Conservation (phyloP, 768 basidiomycete species). For the Amanita rubescens region DNA sequence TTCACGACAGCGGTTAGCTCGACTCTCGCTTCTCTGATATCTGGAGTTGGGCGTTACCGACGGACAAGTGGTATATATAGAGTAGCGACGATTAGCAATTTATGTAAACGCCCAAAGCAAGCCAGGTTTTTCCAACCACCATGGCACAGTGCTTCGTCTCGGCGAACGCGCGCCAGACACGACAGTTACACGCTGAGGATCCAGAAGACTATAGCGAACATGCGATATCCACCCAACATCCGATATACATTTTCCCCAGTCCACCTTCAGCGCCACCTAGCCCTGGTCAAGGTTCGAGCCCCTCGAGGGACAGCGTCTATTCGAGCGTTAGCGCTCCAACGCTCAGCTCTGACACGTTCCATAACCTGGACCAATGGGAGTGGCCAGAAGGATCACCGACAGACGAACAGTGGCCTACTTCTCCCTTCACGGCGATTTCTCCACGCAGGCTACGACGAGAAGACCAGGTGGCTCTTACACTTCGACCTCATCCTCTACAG, state of each 20-base stretch:
- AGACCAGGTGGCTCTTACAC: background rate
- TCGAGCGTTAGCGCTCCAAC: background rate
- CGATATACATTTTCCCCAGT: slow-evolving; percentile 16
- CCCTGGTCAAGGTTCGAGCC: slow-evolving; percentile 13
- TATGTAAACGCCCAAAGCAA: background rate
- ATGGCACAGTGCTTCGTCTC: background rate
- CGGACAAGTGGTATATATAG: too few relatives aligned
- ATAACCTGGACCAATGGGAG: background rate
- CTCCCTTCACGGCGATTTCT: background rate
- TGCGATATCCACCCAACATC: slow-evolving; percentile 2
- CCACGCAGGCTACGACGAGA: background rate
- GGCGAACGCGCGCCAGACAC: background rate
- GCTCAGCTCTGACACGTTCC: background rate
- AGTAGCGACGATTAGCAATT: too few relatives aligned
- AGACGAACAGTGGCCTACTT: background rate
- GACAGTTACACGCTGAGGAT: background rate
- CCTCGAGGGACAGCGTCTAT: slow-evolving; percentile 4
- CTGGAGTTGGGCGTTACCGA: too few relatives aligned
- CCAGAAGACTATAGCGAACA: background rate
- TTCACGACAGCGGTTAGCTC: too few relatives aligned
- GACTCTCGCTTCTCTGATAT: too few relatives aligned
- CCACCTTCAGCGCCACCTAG: slow-evolving; percentile 15
- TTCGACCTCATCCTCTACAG: background rate
- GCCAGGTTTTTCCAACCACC: background rate
- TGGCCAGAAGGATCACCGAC: background rate